These are phyloP conservation scores for Salvia hispanica DNA, from an alignment of 257 asterid species.

Conservation along the genomic window DNA sequence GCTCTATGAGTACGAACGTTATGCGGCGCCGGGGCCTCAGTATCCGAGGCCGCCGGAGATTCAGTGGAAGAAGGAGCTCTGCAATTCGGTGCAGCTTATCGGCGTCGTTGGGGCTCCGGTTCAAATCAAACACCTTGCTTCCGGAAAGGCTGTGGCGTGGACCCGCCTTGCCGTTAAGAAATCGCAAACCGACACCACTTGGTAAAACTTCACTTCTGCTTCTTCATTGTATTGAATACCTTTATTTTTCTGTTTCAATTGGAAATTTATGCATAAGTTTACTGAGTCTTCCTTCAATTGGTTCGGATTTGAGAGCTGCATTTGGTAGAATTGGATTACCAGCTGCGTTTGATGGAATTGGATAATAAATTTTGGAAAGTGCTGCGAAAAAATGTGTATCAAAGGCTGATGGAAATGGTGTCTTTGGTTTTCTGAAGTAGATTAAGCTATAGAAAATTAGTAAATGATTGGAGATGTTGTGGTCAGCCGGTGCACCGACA, in stretches of 20 bases:
- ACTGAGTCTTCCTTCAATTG: background rate
- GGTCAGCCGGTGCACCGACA: background rate
- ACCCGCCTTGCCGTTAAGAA: slow-evolving; percentile 85
- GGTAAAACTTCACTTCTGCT: slow-evolving; percentile 38
- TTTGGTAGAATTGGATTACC: background rate
- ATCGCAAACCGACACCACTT: slow-evolving; percentile 69
- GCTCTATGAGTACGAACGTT: slow-evolving; percentile 51
- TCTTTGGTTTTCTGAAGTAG: too few species aligned
- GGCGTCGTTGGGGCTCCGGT: slow-evolving; percentile 78
- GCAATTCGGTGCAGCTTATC: slow-evolving; percentile 69
- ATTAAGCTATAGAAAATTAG: too few species aligned
- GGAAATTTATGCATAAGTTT: too few species aligned
- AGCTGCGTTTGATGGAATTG: background rate
- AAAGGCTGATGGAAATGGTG: too few species aligned
- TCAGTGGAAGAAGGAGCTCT: slow-evolving; percentile 62
- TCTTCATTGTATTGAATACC: background rate
- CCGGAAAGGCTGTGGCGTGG: slow-evolving; percentile 80
- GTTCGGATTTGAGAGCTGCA: background rate
- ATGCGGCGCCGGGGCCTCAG: slow-evolving; percentile 37
- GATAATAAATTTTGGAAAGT: too few species aligned
- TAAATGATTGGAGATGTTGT: background rate
- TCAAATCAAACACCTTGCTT: slow-evolving; percentile 66
- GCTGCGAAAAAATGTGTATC: too few species aligned
- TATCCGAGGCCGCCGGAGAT: slow-evolving; percentile 52
- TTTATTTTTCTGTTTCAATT: background rate